Percentiles rank a stretch among this genome's conserved stretches.
phyloP scores from a whole-genome alignment of 305 asterid species.

The Andrographis paniculata region DNA sequence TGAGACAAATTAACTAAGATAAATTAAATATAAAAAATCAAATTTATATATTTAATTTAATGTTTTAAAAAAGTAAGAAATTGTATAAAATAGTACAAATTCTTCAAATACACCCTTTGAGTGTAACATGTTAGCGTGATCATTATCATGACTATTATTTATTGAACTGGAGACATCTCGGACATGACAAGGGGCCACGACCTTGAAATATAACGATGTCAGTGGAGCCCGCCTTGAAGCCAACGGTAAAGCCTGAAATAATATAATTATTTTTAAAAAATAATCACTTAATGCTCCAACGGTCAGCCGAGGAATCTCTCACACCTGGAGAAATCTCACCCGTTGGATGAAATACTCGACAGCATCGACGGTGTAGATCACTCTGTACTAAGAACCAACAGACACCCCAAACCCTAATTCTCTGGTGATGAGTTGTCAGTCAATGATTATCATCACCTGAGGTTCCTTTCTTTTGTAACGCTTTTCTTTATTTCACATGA shows the following conservation, averaged over 20 bases:
- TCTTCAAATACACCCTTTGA: too few species aligned
- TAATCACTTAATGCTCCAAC: conserved; percentile 16
- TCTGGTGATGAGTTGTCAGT: conserved; percentile 22
- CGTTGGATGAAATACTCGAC: conserved; percentile 10
- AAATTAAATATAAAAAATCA: too few species aligned
- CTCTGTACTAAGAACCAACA: conserved; percentile 14
- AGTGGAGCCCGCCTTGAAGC: background rate
- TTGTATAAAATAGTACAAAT: too few species aligned
- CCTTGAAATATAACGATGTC: conserved; percentile 5
- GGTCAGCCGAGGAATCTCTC: conserved; percentile 23
- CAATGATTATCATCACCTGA: conserved; percentile 11
- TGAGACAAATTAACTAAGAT: too few species aligned
- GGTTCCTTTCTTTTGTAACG: background rate
- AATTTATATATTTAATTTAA: too few species aligned
- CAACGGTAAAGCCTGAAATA: background rate
- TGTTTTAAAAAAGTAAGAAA: too few species aligned
- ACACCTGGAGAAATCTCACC: conserved; percentile 7
- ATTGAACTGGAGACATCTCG: background rate
- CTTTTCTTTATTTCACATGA: background rate
- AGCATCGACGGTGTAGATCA: conserved; percentile 20
- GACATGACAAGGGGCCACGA: conserved; percentile 2
- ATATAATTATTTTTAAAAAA: background rate
- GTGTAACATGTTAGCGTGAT: too few species aligned
- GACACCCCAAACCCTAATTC: conserved; percentile 12
- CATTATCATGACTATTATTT: too few species aligned